Evolutionary conservation across 306 rosid genomes (phyloP).

Genomic region (Comarum palustre): DNA sequence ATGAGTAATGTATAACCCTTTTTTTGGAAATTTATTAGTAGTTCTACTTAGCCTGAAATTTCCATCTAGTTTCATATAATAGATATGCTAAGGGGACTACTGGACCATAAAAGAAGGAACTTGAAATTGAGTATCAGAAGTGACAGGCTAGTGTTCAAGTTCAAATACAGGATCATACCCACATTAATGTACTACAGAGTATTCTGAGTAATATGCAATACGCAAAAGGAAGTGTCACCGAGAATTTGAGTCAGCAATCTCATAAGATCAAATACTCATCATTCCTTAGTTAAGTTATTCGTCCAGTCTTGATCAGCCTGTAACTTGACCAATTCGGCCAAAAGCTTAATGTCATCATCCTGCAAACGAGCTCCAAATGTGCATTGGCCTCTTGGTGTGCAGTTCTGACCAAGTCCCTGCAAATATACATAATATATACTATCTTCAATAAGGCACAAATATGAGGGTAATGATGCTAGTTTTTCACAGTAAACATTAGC

Average conservation of each 20-base stretch:
- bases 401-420: slow-evolving; percentile 84
- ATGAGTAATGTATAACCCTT: not conserved
- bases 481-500: not conserved
- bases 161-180: not conserved
- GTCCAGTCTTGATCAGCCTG: slow-evolving; percentile 94
- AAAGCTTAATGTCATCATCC: slow-evolving; percentile 73
- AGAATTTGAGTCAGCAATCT: not conserved
- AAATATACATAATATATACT: not conserved
- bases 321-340: slow-evolving; percentile 78
- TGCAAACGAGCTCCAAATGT: slow-evolving; percentile 91
- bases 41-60: not conserved
- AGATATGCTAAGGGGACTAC: not conserved
- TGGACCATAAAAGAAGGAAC: not conserved
- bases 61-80: not conserved
- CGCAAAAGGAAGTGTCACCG: not conserved
- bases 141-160: not conserved
- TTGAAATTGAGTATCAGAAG: not conserved
- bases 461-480: slow-evolving; percentile 10
- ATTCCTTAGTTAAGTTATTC: slow-evolving; percentile 32
- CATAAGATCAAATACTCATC: slow-evolving; percentile 38
- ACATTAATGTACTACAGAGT: not conserved
- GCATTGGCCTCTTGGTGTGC: slow-evolving; percentile 90
- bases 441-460: slow-evolving; percentile 5
- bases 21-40: not conserved
- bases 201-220: not conserved